Conservation (phyloP, 805 yeast genomes). For the Candida verbasci region DNA sequence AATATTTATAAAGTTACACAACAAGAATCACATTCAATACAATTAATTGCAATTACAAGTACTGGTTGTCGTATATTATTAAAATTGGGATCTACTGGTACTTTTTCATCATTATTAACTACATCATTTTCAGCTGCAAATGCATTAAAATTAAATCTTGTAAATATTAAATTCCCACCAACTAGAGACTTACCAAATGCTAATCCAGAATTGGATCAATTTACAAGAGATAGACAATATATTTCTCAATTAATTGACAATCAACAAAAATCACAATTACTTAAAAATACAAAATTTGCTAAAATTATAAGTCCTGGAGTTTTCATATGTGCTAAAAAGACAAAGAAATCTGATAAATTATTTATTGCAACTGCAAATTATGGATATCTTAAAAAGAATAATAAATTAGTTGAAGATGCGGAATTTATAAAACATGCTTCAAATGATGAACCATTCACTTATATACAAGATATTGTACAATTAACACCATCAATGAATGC, state of each 20-base stretch:
- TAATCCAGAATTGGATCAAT: conserved; percentile 38
- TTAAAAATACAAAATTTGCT: conserved; percentile 54
- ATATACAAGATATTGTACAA: conserved; percentile 69
- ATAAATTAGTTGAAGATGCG: conserved; percentile 74
- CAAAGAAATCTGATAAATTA: conserved; percentile 43
- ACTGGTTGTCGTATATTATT: conserved; percentile 79
- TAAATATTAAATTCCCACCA: conserved; percentile 65
- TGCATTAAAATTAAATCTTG: conserved; percentile 29
- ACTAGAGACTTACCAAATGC: conserved; percentile 40
- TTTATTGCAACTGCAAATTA: conserved; percentile 82
- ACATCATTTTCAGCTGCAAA: conserved; percentile 19
- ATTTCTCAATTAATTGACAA: conserved; percentile 33
- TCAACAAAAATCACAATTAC: conserved; percentile 51
- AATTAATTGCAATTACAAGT: conserved; percentile 71
- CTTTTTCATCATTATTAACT: conserved; percentile 10
- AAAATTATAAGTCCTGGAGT: conserved; percentile 81
- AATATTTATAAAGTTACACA: conserved; percentile 59
- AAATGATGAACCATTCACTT: conserved; percentile 20
- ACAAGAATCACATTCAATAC: conserved; percentile 63
- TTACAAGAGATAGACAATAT: conserved; percentile 38
- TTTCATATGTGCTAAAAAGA: conserved; percentile 61
- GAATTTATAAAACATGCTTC: conserved; percentile 48
- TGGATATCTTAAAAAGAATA: conserved; percentile 72
- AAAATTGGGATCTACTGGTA: conserved; percentile 39
- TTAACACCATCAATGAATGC: conserved; percentile 69